Conservation (phyloP, 192 early-diverging fungal genomes). For the Jimgerdemannia flammicorona region DNA sequence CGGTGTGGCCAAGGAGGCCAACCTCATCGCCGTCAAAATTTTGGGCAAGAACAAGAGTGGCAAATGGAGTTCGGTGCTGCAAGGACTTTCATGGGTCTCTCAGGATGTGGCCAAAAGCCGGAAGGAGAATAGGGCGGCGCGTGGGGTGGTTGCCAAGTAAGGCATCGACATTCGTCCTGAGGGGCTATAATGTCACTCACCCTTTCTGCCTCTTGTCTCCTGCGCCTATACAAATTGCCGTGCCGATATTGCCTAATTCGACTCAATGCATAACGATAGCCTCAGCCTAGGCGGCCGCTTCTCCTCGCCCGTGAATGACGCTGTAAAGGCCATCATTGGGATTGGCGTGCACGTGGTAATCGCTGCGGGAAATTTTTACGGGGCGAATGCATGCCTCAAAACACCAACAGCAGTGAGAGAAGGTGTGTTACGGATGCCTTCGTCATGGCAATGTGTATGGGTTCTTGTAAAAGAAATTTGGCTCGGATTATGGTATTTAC, state of each 20-base stretch:
- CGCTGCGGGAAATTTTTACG: background rate
- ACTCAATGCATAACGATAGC: background rate
- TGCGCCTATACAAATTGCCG: background rate
- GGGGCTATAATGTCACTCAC: no score
- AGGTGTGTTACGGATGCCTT: background rate
- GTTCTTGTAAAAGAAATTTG: no score
- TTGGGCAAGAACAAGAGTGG: slow-evolving; percentile 47
- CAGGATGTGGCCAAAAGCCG: slow-evolving; percentile 22
- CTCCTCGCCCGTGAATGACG: background rate
- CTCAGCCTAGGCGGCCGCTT: background rate
- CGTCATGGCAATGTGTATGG: no score
- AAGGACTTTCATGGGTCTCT: slow-evolving; percentile 50
- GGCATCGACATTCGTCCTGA: background rate
- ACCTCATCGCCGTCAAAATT: slow-evolving; percentile 51
- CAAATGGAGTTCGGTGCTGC: slow-evolving; percentile 36
- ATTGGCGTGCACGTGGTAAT: background rate
- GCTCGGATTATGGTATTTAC: no score
- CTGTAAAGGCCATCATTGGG: background rate
- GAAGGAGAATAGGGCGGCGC: slow-evolving; percentile 15
- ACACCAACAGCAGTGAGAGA: background rate
- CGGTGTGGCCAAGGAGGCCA: slow-evolving; percentile 55
- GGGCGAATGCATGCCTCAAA: background rate
- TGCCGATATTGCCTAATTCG: no score
- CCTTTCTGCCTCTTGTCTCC: background rate
- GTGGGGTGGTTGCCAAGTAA: slow-evolving; percentile 33